Percentiles rank a stretch among this genome's conserved stretches.
These are phyloP conservation scores for Didymellaceae sp. DNA, from an alignment of 2,329 filamentous ascomycete species.

Conservation along the genomic window DNA sequence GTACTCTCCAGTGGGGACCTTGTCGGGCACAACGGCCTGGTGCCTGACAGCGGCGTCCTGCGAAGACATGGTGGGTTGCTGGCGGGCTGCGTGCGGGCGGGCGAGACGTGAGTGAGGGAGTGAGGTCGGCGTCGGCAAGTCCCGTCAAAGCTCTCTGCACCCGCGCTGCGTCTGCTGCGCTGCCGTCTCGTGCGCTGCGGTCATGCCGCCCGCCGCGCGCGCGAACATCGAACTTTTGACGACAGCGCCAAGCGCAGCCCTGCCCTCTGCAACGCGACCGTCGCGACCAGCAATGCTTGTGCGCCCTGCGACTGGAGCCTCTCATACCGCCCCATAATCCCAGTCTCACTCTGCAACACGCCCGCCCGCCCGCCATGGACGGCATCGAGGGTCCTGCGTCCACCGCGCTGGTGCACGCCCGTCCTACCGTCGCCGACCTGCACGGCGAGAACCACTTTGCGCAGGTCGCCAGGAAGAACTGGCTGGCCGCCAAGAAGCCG, in stretches of 20 bases:
- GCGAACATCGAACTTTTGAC: background rate
- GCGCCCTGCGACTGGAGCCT: constrained; percentile 9
- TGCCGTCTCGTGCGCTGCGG: no score
- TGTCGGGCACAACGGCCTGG: constrained; percentile 70
- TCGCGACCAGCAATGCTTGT: constrained; percentile 15
- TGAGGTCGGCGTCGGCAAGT: constrained; percentile 24
- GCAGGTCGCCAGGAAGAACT: constrained; percentile 80
- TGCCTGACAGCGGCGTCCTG: constrained; percentile 36
- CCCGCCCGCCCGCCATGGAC: constrained; percentile 3
- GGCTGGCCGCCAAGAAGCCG: constrained; percentile 72
- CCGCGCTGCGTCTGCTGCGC: no score
- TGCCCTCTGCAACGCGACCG: constrained; percentile 23
- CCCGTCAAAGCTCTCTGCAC: constrained; percentile 1
- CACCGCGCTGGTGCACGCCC: constrained; percentile 47
- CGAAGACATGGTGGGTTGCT: constrained; percentile 40
- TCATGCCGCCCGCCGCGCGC: background rate
- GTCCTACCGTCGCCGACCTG: constrained; percentile 71
- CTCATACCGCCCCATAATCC: constrained; percentile 2
- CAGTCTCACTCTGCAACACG: no score
- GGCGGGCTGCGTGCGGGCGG: constrained; percentile 15
- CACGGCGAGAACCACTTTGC: constrained; percentile 71
- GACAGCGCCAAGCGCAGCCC: constrained; percentile 6
- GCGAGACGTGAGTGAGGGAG: constrained; percentile 9
- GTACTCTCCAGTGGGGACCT: constrained; percentile 81
- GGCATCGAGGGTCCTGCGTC: constrained; percentile 16